Evolutionary conservation across 805 yeast species (phyloP).

Genomic region (Barnettozyma salicaria): DNA sequence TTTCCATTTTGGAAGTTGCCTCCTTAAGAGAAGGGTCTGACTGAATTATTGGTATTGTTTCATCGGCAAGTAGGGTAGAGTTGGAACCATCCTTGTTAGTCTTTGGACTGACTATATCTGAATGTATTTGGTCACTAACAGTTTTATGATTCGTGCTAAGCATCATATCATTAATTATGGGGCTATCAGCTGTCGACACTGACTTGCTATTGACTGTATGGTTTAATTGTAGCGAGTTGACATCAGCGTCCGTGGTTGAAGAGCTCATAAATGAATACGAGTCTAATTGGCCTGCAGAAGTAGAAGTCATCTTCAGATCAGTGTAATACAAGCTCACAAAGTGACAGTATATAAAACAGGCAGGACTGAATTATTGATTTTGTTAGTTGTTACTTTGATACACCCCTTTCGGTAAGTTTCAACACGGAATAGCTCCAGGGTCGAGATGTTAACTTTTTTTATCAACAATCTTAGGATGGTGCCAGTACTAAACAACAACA

Average conservation of each 20-base stretch:
- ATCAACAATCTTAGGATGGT: too few species aligned
- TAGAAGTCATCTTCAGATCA: conserved; percentile 11
- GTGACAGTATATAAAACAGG: background rate
- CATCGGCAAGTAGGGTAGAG: background rate
- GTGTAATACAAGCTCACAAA: background rate
- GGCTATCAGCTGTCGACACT: conserved; percentile 5
- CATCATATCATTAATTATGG: conserved; percentile 4
- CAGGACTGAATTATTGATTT: background rate
- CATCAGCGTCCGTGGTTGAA: conserved; percentile 14
- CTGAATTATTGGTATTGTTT: background rate
- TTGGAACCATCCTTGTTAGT: too few species aligned
- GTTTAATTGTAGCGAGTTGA: conserved; percentile 16
- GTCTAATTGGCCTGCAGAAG: conserved; percentile 17
- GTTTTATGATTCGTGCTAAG: conserved; percentile 1
- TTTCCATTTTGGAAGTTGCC: background rate
- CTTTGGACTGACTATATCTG: conserved; percentile 1
- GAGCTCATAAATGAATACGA: conserved; percentile 11
- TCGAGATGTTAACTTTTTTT: too few species aligned
- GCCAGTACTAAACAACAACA: too few species aligned
- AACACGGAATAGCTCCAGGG: too few species aligned
- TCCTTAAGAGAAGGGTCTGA: background rate
- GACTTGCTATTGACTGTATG: conserved; percentile 1
- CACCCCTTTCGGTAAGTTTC: too few species aligned
- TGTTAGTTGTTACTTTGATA: too few species aligned
- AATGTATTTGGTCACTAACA: background rate